phyloP scores from a whole-genome alignment of 164 flowering plant genomes.

The Amborella trichopoda region DNA sequence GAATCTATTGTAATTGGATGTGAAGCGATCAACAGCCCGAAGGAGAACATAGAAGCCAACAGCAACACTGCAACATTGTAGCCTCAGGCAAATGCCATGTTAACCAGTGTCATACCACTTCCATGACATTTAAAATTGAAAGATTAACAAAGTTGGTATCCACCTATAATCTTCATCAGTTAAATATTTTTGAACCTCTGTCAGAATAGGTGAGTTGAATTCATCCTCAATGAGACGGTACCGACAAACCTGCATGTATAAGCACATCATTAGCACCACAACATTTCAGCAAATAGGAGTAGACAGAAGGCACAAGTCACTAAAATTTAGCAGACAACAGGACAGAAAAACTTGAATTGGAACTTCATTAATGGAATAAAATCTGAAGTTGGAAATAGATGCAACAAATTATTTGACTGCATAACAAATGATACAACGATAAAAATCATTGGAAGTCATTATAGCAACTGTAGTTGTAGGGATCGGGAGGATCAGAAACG shows the following conservation, averaged over 20 bases:
- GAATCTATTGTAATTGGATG: conserved; percentile 73
- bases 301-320: too few relatives aligned
- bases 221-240: conserved; percentile 79
- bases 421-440: too few relatives aligned
- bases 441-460: too few relatives aligned
- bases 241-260: conserved; percentile 96
- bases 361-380: too few relatives aligned
- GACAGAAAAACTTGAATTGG: too few relatives aligned
- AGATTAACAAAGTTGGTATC: neutral
- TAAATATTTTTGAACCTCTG: conserved; percentile 75
- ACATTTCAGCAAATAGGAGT: too few relatives aligned
- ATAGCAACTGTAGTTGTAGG: too few relatives aligned
- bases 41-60: conserved; percentile 79
- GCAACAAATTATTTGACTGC: too few relatives aligned
- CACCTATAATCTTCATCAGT: conserved; percentile 93
- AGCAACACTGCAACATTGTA: conserved; percentile 43
- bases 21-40: conserved; percentile 85
- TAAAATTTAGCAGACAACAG: too few relatives aligned
- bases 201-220: conserved; percentile 46
- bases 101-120: neutral
- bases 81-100: neutral
- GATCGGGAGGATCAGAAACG: too few relatives aligned
- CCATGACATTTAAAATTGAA: neutral
- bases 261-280: too few relatives aligned
- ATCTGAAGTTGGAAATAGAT: too few relatives aligned